Evolutionary conservation across 805 yeast genomes (phyloP), one percentile per base, ranked within the genome.

Genomic region (Pichia deserticola): DNA sequence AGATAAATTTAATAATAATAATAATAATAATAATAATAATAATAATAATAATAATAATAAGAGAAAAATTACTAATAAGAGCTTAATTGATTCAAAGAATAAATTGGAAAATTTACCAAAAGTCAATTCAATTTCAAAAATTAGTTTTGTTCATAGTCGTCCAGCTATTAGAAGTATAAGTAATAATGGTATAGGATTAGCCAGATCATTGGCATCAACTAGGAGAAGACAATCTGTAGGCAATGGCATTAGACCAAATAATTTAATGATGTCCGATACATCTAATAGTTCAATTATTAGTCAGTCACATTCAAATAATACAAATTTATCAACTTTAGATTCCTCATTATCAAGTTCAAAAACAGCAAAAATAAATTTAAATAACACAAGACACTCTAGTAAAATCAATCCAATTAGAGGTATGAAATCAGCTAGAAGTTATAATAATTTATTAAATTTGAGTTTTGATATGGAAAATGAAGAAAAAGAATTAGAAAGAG

Each of bases 41-140:
- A 8, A 4, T 11, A 13, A 25, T 30, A 6, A 9, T 30, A 9
- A 13, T 3, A 27, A n/a, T 28, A 28, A 40, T 3, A n/a, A 40
- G 42, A 30, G 1, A 1, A 7, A 7, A 6, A 30, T 30, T 9
- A 12, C 3, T 20, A 20, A 20, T 20, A 20, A 20, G 20, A 40
- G 34, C 9, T 40, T 33, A n/a, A 43, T 20, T 35, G 36, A 30
- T 30, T 29, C 30, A 9, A 34, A 34, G 6, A 37, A 39, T n/a
- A 40, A 40, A 13, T 30, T 40, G 7, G 42, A 40, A 9, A 7
- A 27, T 5, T 12, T 45, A 27, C 35, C 37, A 40, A 34, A 11
- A 8, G 38, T 38, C 3, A 53, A 53, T 33, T 54, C 56, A 4
- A 48, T 54, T 9, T 56, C 62, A 1, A 54, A 55, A 36, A 62